phyloP scores from a whole-genome alignment of 805 yeast species.

The Vanderwaltozyma verrucispora region DNA sequence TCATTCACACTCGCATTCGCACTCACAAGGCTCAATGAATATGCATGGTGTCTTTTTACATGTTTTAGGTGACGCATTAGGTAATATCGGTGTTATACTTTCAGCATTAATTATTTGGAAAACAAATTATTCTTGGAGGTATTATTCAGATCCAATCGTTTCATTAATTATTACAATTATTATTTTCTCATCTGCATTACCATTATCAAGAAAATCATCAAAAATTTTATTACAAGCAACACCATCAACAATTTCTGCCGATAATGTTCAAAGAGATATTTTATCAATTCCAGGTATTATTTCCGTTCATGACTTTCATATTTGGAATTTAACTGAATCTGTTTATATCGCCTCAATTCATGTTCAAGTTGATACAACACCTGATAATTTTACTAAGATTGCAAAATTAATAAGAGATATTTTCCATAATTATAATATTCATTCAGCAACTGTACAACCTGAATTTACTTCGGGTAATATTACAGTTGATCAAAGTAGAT shows the following conservation, averaged over 20 bases:
- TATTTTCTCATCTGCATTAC: slow-evolving; percentile 85
- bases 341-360: slow-evolving; percentile 83
- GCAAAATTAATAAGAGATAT: slow-evolving; percentile 70
- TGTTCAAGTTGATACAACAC: slow-evolving; percentile 56
- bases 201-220: slow-evolving; percentile 77
- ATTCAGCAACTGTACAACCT: slow-evolving; percentile 93
- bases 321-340: slow-evolving; percentile 90
- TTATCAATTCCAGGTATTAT: slow-evolving; percentile 58
- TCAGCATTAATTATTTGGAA: slow-evolving; percentile 92
- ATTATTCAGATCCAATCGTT: slow-evolving; percentile 74
- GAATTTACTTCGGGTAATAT: slow-evolving; percentile 49
- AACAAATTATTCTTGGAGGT: slow-evolving; percentile 82
- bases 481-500: slow-evolving; percentile 25
- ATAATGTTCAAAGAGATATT: slow-evolving; percentile 60
- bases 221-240: slow-evolving; percentile 87
- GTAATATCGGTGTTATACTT: slow-evolving; percentile 84
- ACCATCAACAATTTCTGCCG: slow-evolving; percentile 73
- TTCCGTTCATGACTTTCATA: slow-evolving; percentile 90
- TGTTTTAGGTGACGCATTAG: slow-evolving; percentile 92
- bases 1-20: neutral
- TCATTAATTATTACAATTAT: slow-evolving; percentile 79
- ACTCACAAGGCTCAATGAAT: slow-evolving; percentile 54
- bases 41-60: slow-evolving; percentile 97
- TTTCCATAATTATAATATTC: slow-evolving; percentile 76
- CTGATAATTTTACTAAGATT: slow-evolving; percentile 57